Evolutionary conservation across 768 basidiomycete genomes (phyloP).

Genomic region (Leccinum boreale): DNA sequence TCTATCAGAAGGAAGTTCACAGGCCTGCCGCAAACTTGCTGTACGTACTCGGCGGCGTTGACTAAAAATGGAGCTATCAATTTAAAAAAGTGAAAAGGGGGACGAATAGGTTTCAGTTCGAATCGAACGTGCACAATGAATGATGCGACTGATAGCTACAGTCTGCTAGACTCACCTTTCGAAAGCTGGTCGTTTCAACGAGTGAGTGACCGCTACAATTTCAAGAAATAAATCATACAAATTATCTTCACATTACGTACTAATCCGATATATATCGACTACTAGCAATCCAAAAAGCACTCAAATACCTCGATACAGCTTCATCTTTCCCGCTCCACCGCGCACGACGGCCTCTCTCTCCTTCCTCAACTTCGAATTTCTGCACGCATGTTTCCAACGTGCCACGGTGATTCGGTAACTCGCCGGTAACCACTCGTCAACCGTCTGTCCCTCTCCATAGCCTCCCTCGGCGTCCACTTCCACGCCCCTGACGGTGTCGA

Average conservation of each 20-base stretch:
- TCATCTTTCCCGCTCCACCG: constrained; percentile 25
- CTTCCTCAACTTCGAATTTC: background rate
- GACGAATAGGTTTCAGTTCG: background rate
- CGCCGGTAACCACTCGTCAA: constrained; percentile 25
- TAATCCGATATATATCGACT: background rate
- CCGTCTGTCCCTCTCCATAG: constrained; percentile 21
- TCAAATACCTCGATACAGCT: constrained; percentile 18
- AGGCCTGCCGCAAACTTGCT: background rate
- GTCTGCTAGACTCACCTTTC: too few relatives aligned
- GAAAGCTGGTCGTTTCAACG: too few relatives aligned
- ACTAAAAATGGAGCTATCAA: background rate
- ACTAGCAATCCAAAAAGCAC: background rate
- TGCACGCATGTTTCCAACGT: constrained; percentile 13
- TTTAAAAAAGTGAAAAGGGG: background rate
- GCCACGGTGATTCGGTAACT: constrained; percentile 15
- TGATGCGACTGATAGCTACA: too few relatives aligned
- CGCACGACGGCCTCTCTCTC: background rate
- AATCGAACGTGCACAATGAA: too few relatives aligned
- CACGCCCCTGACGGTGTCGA: constrained; percentile 21
- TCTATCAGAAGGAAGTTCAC: background rate
- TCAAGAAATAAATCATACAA: background rate
- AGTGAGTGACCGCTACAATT: too few relatives aligned
- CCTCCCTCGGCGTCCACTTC: constrained; percentile 13
- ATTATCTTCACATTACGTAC: background rate
- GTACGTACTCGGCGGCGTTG: background rate